Evolutionary conservation across 805 yeast genomes (phyloP), one percentile per base, ranked within the genome.

Genomic region (Kuraishia hungarica): DNA sequence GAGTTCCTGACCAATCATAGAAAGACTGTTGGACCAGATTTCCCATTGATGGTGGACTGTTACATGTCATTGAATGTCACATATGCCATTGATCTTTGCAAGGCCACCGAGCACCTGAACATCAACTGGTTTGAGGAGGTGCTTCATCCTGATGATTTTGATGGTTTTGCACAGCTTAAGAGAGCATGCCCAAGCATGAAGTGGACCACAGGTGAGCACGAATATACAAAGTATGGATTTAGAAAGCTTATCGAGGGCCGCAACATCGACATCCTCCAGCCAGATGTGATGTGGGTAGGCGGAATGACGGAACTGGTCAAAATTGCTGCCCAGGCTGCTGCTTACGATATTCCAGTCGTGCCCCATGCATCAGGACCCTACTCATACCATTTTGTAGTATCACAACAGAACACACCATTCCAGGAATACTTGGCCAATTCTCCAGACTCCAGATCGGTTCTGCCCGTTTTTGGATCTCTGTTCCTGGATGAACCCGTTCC

Each of bases 291-390:
- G 81, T 77, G 81, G 81, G 78, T 76, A 57, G 81, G 81, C 53
- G 80, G 81, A 50, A 61, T 77, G 70, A 76, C 81, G 20, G 81
- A 77, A 65, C 64, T 76, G 39, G 64, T 77, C 54, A 72, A 74
- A 58, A 67, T 77, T 53, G 72, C 78, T 48, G 74, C 73, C 19
- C 81, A 77, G 61, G 81, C 81, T 26, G 79, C 79, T 51, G 80
- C 81, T 20, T 77, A 77, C 59, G 81, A 77, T 58, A 74, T 77
- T 53, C 82, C 81, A 26, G 79, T 77, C 51, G 81, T 77, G 55
- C 80, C 80, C 39, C 81, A 77, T 59, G 81, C 81, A 39, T 73
- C 78, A n/a, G 81, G 81, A 56, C 79, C 80, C 48, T 77, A 77
- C 64, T 75, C 80, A 3, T 76, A 77, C 64, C 81, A 77, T 61